Evolutionary conservation across 495 filamentous ascomycete genomes (phyloP).

Genomic region (Apodospora peruviana): DNA sequence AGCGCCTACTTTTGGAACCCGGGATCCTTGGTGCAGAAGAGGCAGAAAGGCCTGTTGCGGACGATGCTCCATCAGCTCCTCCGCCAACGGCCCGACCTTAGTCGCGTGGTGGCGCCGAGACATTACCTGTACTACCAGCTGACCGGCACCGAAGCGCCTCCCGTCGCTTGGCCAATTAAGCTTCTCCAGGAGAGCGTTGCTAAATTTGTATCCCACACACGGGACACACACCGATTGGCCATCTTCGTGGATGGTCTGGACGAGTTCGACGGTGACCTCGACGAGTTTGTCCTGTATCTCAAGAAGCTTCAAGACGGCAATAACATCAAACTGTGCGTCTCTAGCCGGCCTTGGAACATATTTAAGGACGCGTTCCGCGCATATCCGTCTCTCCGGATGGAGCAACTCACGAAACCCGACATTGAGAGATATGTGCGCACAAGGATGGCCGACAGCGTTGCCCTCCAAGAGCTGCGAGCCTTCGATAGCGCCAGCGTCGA

Average conservation of each 20-base stretch:
- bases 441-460: neutral
- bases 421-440: neutral
- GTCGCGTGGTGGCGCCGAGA: neutral
- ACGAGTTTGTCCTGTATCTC: slow-evolving; percentile 1
- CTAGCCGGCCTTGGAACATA: slow-evolving; percentile 8
- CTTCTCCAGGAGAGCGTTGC: neutral
- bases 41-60: neutral
- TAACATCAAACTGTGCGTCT: slow-evolving; percentile 5
- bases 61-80: neutral
- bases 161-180: neutral
- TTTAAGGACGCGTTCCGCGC: slow-evolving; percentile 1
- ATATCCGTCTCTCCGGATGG: neutral
- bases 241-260: slow-evolving; percentile 9
- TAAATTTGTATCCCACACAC: neutral
- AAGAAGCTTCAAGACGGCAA: neutral
- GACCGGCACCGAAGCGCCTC: neutral
- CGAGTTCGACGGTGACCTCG: slow-evolving; percentile 6
- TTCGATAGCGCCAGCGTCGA: neutral
- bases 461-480: neutral
- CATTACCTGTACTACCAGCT: neutral
- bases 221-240: neutral
- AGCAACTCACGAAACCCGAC: slow-evolving; percentile 4
- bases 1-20: neutral
- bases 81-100: neutral
- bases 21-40: neutral